Conservation (phyloP, 371 early-diverging fungal species). For the Mucor ambiguus region DNA sequence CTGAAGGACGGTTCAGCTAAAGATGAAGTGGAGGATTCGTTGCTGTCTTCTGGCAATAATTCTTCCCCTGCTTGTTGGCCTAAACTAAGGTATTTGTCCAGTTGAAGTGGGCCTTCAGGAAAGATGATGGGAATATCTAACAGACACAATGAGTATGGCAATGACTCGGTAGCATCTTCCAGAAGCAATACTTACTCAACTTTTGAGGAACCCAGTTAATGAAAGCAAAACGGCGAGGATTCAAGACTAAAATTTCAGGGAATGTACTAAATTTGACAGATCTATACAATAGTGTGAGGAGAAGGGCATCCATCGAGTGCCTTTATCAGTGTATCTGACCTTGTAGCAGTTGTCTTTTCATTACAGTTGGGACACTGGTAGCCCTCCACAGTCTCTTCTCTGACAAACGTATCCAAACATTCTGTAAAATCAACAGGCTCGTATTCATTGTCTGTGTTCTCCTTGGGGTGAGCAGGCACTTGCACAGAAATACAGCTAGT, state of each 20-base stretch:
- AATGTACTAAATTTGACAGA: slow-evolving; percentile 80
- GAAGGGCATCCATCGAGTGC: not conserved
- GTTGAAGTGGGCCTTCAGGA: slow-evolving; percentile 42
- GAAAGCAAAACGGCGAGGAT: slow-evolving; percentile 83
- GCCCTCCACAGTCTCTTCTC: slow-evolving; percentile 63
- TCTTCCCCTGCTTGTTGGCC: slow-evolving; percentile 78
- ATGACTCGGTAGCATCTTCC: not conserved
- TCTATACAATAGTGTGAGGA: no score
- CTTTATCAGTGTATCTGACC: slow-evolving; percentile 43
- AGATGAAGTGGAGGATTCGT: slow-evolving; percentile 27
- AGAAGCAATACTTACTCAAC: slow-evolving; percentile 47
- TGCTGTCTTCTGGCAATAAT: slow-evolving; percentile 69
- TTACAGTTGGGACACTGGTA: slow-evolving; percentile 85
- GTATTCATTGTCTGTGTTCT: slow-evolving; percentile 35
- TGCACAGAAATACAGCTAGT: slow-evolving; percentile 72
- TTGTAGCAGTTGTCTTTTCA: slow-evolving; percentile 64
- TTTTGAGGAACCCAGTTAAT: slow-evolving; percentile 90
- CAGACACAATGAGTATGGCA: not conserved
- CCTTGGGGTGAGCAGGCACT: slow-evolving; percentile 62
- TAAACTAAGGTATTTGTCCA: slow-evolving; percentile 65
- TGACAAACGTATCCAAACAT: slow-evolving; percentile 71
- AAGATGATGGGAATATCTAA: slow-evolving; percentile 61
- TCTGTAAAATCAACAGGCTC: slow-evolving; percentile 73
- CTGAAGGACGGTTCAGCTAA: slow-evolving; percentile 59
- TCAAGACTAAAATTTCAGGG: slow-evolving; percentile 82